phyloP scores from a whole-genome alignment of 306 rosid species.

The Lathyrus tuberosus region DNA sequence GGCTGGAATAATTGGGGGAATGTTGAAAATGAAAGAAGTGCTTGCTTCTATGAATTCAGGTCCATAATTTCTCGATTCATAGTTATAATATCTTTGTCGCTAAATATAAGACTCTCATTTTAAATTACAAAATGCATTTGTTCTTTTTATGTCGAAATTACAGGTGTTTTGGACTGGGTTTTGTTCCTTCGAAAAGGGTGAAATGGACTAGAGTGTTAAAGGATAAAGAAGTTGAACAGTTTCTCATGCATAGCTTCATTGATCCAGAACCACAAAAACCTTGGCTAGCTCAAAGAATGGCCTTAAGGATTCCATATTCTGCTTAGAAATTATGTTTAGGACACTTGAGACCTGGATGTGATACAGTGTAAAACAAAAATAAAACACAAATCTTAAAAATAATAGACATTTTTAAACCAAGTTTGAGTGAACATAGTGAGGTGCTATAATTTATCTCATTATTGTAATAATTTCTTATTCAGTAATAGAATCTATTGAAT shows the following conservation, averaged over 20 bases:
- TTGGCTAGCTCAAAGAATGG: conserved; percentile 90
- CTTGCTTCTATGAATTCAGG: conserved; percentile 89
- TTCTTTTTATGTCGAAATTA: not conserved
- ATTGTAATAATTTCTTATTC: not conserved
- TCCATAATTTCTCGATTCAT: not conserved
- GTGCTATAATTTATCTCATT: not conserved
- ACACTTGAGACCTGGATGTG: not conserved
- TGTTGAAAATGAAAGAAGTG: conserved; percentile 68
- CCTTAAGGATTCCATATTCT: conserved; percentile 68
- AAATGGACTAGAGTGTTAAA: conserved; percentile 68
- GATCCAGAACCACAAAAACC: conserved; percentile 73
- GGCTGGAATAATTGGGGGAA: conserved; percentile 96
- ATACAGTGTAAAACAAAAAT: not conserved
- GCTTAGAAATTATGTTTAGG: conserved; percentile 47
- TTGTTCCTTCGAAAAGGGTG: conserved; percentile 61
- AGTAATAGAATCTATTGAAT: not conserved
- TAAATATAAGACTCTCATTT: not conserved
- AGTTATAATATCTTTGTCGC: not conserved
- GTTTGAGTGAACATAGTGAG: not conserved
- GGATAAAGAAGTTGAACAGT: conserved; percentile 70
- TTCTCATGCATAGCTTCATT: conserved; percentile 66
- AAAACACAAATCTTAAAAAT: not conserved
- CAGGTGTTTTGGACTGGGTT: conserved; percentile 88
- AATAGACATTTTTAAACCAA: not conserved
- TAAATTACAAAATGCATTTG: not conserved